Conservation (phyloP, 78 protist genomes). For the Capsaspora owczarzaki region DNA sequence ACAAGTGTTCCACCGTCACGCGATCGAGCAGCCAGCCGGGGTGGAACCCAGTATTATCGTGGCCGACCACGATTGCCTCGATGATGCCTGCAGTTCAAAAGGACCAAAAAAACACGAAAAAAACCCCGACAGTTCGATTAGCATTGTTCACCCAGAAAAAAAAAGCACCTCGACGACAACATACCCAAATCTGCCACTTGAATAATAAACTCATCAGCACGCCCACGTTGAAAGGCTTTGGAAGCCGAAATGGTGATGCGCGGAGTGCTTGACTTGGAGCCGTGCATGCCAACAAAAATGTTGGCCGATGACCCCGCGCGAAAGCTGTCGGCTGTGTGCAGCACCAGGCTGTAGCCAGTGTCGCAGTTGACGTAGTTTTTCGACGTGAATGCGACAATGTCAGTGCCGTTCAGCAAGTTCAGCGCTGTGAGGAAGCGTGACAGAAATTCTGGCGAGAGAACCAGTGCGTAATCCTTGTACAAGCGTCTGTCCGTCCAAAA, state of each 20-base stretch:
- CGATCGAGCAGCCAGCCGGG: slow-evolving; percentile 25
- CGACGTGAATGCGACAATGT: too few species aligned
- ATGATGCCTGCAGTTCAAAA: neutral
- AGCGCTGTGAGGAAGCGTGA: neutral
- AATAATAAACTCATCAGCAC: too few species aligned
- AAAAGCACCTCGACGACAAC: too few species aligned
- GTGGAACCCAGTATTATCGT: slow-evolving; percentile 4
- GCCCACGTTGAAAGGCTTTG: too few species aligned
- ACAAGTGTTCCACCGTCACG: neutral
- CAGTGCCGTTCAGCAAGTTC: too few species aligned
- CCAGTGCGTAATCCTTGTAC: too few species aligned
- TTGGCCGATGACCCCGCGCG: neutral
- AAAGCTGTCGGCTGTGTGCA: neutral
- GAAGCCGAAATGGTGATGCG: too few species aligned
- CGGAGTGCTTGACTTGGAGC: neutral
- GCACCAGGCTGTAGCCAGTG: neutral
- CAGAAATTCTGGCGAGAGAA: neutral
- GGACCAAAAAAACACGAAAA: too few species aligned
- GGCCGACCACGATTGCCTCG: slow-evolving; percentile 4
- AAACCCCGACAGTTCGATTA: too few species aligned
- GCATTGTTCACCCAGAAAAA: too few species aligned
- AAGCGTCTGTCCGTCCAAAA: neutral
- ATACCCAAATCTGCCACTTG: too few species aligned
- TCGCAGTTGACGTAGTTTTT: too few species aligned
- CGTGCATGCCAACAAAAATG: neutral